A percentile compares a stretch with the other conserved stretches of the same genome.
Conservation (phyloP, 805 yeast genomes). For the Saccharomyces paradoxus region DNA sequence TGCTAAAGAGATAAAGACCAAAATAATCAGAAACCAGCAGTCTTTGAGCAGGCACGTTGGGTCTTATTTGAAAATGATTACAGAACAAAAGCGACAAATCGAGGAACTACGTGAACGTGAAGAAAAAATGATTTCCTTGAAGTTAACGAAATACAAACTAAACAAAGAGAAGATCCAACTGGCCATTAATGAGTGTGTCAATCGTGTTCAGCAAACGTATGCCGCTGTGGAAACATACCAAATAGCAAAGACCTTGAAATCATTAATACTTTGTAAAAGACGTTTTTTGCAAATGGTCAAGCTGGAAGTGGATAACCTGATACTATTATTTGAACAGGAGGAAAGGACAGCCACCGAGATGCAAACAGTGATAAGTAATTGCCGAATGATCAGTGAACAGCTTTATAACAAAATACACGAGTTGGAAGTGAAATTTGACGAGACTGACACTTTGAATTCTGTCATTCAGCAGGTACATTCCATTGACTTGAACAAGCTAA, state of each 20-base stretch:
- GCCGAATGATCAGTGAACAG: slow-evolving; percentile 20
- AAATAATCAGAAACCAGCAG: slow-evolving; percentile 62
- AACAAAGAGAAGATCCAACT: slow-evolving; percentile 35
- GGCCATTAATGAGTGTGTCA: slow-evolving; percentile 36
- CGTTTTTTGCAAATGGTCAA: slow-evolving; percentile 36
- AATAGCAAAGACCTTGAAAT: slow-evolving; percentile 35
- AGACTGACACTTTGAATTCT: slow-evolving; percentile 46
- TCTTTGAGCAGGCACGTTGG: slow-evolving; percentile 78
- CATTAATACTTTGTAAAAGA: slow-evolving; percentile 33
- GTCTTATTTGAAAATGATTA: slow-evolving; percentile 73
- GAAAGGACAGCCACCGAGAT: neutral
- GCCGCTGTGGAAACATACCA: slow-evolving; percentile 37
- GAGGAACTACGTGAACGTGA: slow-evolving; percentile 57
- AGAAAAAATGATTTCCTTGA: slow-evolving; percentile 33
- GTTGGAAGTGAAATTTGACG: slow-evolving; percentile 42
- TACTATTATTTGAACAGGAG: slow-evolving; percentile 12
- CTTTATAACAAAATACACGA: slow-evolving; percentile 41
- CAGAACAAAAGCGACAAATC: slow-evolving; percentile 70
- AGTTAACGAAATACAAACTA: slow-evolving; percentile 30
- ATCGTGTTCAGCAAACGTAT: slow-evolving; percentile 35
- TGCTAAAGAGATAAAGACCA: slow-evolving; percentile 85
- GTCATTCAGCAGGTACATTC: slow-evolving; percentile 37
- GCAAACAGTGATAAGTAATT: slow-evolving; percentile 17
- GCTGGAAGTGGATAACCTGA: slow-evolving; percentile 31
- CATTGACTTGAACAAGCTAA: slow-evolving; percentile 37